Percentiles rank a stretch among this genome's conserved stretches.
Evolutionary conservation across 192 early-diverging fungal genomes (phyloP).

Genomic region (Geranomyces michiganensis): DNA sequence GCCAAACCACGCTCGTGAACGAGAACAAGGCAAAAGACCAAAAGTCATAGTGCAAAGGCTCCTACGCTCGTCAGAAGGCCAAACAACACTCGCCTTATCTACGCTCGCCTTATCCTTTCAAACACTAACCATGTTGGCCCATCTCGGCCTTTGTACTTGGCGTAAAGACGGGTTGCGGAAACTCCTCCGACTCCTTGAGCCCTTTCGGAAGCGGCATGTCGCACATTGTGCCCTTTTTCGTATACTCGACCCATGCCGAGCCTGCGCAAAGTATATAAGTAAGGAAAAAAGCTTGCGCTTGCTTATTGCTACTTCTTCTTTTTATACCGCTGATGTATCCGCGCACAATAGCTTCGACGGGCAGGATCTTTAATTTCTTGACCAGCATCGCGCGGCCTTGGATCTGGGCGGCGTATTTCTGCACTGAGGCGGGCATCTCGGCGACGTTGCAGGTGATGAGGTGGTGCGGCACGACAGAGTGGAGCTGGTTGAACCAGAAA

Average conservation of each 20-base stretch:
- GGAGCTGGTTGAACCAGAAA: conserved; percentile 94
- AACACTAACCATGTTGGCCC: conserved; percentile 91
- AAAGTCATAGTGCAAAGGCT: too few relatives aligned
- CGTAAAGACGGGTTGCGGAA: conserved; percentile 85
- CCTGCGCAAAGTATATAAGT: conserved; percentile 50
- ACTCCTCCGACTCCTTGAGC: conserved; percentile 82
- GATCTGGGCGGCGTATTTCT: conserved; percentile 87
- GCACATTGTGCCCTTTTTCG: conserved; percentile 89
- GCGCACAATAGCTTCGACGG: conserved; percentile 97
- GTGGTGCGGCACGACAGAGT: conserved; percentile 92
- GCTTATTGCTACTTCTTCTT: too few relatives aligned
- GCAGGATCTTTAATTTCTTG: conserved; percentile 85
- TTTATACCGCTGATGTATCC: conserved; percentile 93
- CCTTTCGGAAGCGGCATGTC: conserved; percentile 82
- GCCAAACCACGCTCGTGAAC: too few relatives aligned
- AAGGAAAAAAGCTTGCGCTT: background rate
- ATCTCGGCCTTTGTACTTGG: conserved; percentile 99
- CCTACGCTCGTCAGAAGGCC: too few relatives aligned
- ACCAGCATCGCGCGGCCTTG: conserved; percentile 91
- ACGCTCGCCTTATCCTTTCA: too few relatives aligned
- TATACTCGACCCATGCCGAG: conserved; percentile 95
- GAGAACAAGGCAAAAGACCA: too few relatives aligned
- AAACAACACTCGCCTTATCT: too few relatives aligned
- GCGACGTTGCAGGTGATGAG: conserved; percentile 92
- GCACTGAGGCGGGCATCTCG: conserved; percentile 85